Conservation (phyloP, 208 protist genomes). For the Wallacemonas rigidus region DNA sequence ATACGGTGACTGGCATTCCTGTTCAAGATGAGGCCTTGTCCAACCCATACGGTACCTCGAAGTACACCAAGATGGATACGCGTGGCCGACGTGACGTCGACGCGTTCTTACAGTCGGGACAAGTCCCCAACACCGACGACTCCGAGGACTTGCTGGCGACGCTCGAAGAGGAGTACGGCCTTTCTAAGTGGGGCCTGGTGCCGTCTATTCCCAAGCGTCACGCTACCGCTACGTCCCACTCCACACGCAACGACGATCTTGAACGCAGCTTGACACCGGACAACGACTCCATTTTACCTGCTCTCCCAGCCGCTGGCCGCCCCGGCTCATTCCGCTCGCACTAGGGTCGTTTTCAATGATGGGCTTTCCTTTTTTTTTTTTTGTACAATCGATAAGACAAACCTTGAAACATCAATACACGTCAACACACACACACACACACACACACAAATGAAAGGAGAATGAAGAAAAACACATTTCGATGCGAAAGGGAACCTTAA, state of each 20-base stretch:
- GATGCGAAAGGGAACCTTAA: too few species aligned
- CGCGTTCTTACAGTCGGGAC: slow-evolving; percentile 22
- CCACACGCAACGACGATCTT: slow-evolving; percentile 7
- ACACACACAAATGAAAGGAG: too few species aligned
- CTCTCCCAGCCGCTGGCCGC: not conserved
- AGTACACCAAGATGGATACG: slow-evolving; percentile 16
- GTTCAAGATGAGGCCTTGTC: slow-evolving; percentile 7
- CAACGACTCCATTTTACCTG: slow-evolving; percentile 14
- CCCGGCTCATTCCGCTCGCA: not conserved
- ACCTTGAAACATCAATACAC: too few species aligned
- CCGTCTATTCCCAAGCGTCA: not conserved
- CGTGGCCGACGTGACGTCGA: slow-evolving; percentile 22
- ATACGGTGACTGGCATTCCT: slow-evolving; percentile 7
- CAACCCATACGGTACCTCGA: slow-evolving; percentile 14
- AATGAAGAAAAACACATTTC: too few species aligned
- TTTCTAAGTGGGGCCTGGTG: not conserved
- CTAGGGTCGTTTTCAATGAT: not conserved
- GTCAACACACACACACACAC: too few species aligned
- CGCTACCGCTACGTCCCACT: not conserved
- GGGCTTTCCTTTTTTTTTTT: too few species aligned
- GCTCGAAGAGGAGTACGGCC: slow-evolving; percentile 11
- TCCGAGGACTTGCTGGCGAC: slow-evolving; percentile 4
- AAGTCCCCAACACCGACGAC: slow-evolving; percentile 12
- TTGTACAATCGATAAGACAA: too few species aligned
- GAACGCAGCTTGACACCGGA: slow-evolving; percentile 15